Conservation (phyloP, 768 basidiomycete species). For the Crucibulum laeve region DNA sequence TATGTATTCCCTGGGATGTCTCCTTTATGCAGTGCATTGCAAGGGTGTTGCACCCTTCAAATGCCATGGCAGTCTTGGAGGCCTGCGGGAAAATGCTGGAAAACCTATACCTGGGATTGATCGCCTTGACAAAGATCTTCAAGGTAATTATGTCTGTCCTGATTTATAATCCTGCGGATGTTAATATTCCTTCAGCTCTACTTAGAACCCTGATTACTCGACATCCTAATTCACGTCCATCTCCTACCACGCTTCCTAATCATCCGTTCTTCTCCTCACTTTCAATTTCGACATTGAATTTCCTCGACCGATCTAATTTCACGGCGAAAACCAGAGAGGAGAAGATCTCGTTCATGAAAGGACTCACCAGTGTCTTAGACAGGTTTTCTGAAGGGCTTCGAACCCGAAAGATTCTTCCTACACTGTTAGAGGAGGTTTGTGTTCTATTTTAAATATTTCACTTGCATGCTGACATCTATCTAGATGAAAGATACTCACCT, state of each 20-base stretch:
- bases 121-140: slow-evolving; percentile 65
- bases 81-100: slow-evolving; percentile 66
- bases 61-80: slow-evolving; percentile 72
- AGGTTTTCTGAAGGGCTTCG: slow-evolving; percentile 85
- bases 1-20: slow-evolving; percentile 88
- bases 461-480: slow-evolving; percentile 1
- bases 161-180: slow-evolving; percentile 5
- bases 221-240: slow-evolving; percentile 66
- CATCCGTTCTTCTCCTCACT: slow-evolving; percentile 93
- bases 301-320: slow-evolving; percentile 93
- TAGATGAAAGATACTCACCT: slow-evolving; percentile 94
- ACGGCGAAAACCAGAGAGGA: slow-evolving; percentile 92
- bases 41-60: slow-evolving; percentile 85
- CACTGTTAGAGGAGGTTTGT: slow-evolving; percentile 85
- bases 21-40: slow-evolving; percentile 89
- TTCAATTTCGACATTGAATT: slow-evolving; percentile 93
- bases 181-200: slow-evolving; percentile 47
- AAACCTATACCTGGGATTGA: slow-evolving; percentile 60
- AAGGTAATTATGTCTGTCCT: slow-evolving; percentile 39
- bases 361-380: slow-evolving; percentile 73
- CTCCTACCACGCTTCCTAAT: slow-evolving; percentile 74
- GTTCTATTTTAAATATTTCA: neutral
- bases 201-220: slow-evolving; percentile 80
- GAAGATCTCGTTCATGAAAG: slow-evolving; percentile 95
- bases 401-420: slow-evolving; percentile 85